Evolutionary conservation across 257 asterid species (phyloP).

Genomic region (Voacanga thouarsii): DNA sequence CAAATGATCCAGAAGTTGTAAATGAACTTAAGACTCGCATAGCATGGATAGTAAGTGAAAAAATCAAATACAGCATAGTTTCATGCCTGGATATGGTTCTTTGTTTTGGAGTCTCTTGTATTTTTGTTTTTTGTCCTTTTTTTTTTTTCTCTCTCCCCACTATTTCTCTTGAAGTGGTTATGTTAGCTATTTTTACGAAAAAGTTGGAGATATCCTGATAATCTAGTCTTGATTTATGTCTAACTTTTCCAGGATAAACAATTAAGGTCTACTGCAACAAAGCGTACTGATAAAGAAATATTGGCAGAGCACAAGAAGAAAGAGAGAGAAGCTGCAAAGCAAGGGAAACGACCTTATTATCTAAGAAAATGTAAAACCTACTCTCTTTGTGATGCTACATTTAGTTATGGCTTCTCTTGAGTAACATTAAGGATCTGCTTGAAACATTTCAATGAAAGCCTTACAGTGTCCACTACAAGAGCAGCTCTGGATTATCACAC

Average conservation of each 20-base stretch:
- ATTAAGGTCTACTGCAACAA: constrained; percentile 61
- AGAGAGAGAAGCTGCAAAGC: constrained; percentile 92
- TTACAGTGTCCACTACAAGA: too few relatives aligned
- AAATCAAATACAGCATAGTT: constrained; percentile 13
- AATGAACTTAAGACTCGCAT: constrained; percentile 51
- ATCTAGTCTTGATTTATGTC: neutral
- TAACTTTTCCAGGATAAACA: constrained; percentile 52
- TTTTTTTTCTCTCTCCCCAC: too few relatives aligned
- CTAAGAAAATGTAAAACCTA: constrained; percentile 58
- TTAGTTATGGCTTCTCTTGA: neutral
- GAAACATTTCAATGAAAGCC: neutral
- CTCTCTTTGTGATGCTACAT: neutral
- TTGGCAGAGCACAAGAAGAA: constrained; percentile 85
- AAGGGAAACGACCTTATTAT: constrained; percentile 86
- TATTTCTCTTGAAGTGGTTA: neutral
- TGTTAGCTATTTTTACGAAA: neutral
- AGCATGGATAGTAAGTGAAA: constrained; percentile 58
- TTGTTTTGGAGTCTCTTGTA: constrained; percentile 8
- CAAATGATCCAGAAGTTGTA: constrained; percentile 51
- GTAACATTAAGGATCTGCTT: neutral
- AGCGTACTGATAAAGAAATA: constrained; percentile 62
- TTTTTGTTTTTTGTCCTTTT: too few relatives aligned
- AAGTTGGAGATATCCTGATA: neutral
- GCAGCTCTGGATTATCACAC: neutral
- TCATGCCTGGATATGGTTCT: neutral